Conservation (phyloP, 495 filamentous ascomycete genomes). For the Aspergillus bertholletiae region DNA sequence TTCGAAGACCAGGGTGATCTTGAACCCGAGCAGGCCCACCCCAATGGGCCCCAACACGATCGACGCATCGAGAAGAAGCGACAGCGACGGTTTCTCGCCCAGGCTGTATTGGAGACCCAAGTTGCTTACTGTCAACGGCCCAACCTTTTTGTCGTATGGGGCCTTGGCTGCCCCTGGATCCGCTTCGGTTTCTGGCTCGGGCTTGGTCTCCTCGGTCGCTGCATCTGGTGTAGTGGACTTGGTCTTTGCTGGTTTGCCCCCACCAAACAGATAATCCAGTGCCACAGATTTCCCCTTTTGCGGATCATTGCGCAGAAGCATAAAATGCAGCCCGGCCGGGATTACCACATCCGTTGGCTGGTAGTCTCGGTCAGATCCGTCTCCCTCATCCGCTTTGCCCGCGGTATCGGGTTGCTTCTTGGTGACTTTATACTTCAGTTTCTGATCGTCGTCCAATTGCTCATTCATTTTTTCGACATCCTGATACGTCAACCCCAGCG, state of each 20-base stretch:
- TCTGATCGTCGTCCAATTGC: constrained; percentile 2
- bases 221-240: no score
- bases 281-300: constrained; percentile 9
- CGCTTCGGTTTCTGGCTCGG: no score
- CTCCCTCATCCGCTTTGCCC: no score
- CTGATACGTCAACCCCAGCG: constrained; percentile 9
- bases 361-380: background rate
- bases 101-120: constrained; percentile 33
- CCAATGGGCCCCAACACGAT: constrained; percentile 37
- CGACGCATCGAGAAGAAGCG: constrained; percentile 32
- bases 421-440: constrained; percentile 1
- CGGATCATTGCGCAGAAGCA: constrained; percentile 15
- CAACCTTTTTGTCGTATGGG: constrained; percentile 23
- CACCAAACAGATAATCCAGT: constrained; percentile 28
- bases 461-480: constrained; percentile 18
- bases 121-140: constrained; percentile 23
- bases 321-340: constrained; percentile 25
- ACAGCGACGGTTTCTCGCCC: constrained; percentile 8
- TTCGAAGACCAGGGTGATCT: constrained; percentile 9
- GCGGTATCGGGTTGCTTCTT: background rate
- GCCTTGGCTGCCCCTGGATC: constrained; percentile 8
- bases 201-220: background rate
- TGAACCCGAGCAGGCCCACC: constrained; percentile 35
- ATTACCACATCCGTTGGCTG: constrained; percentile 19
- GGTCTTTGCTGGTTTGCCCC: background rate